Base-by-base conservation (phyloP, 108 stramenopile genomes). In the Cylindrotheca closterium region DNA sequence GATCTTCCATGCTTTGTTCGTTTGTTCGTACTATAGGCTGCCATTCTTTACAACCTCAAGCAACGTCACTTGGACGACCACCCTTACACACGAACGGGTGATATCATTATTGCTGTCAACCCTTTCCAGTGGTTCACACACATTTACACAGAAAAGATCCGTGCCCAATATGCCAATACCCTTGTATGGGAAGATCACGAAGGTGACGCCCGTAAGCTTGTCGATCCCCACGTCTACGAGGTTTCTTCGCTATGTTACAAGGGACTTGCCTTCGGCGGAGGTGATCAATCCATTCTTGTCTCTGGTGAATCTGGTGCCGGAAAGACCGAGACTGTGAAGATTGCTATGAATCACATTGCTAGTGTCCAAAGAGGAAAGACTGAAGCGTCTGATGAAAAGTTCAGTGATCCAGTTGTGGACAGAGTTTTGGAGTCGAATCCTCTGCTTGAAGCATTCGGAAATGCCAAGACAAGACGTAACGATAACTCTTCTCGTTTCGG, bases 251-350 rank as follows among this genome's bases (percentile, higher is more conserved):
- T 88, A 24, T 86, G 85, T 0, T 94, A 80, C 66, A 83, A 83
- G 10, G 92, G 88, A 27, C 65, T 94, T 22, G 81, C 88, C 17
- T 65, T 81, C 26, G 85, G 87, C 22, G 74, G 84, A 0, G 63
- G 51, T 26, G 77, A 90, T 61, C 95, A 96, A 67, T 85, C 87
- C 49, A 89, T 96, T 65, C 77, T 96, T 1, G 95, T 96, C 0
- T 89, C 85, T 37, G 96, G 96, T 18, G 96, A 96, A 70, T 86
- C 84, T 8, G 96, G 96, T 29, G 96, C 96, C 3, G 96, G 96
- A 21, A 96, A 96, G 78, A 96, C 96, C 1, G 96, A 96, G 73
- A 91, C 90, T 8, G 94, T 94, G 54, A 96, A 96, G 71, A 92
- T 93, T 68, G 80, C 90, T 29, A 93, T 96, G 92, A 88, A 91